Percentiles rank a stretch among this genome's conserved stretches.
phyloP scores from a whole-genome alignment of 208 protist species.

The Trypanosoma brucei region DNA sequence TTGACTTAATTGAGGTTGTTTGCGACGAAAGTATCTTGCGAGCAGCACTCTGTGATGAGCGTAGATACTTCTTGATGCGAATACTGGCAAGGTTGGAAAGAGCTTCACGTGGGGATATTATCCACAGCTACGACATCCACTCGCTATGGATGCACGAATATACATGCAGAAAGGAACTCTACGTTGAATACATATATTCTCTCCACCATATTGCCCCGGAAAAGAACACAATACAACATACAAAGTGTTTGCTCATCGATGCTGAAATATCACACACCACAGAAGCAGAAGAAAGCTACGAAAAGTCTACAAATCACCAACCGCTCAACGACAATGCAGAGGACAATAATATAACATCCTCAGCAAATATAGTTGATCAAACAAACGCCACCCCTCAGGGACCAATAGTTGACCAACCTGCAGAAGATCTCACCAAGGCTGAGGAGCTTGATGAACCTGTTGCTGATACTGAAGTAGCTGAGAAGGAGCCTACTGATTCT shows the following conservation, averaged over 20 bases:
- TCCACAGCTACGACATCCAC: background rate
- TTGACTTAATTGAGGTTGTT: constrained; percentile 16
- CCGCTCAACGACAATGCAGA: background rate
- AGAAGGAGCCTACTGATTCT: background rate
- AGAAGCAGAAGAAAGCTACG: background rate
- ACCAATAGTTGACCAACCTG: background rate
- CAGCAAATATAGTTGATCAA: background rate
- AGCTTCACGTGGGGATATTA: constrained; percentile 11
- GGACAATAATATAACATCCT: background rate
- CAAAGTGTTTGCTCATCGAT: background rate
- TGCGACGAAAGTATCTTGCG: constrained; percentile 18
- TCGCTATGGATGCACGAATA: background rate
- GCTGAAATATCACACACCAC: background rate
- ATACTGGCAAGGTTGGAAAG: constrained; percentile 28
- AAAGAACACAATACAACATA: background rate
- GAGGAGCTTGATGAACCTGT: background rate
- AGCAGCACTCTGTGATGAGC: constrained; percentile 18
- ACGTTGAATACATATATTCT: background rate
- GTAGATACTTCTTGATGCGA: constrained; percentile 31
- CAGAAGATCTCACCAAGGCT: background rate
- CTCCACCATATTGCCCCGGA: background rate
- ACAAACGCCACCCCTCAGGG: background rate
- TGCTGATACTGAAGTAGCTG: too few species aligned
- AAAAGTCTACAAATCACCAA: too few species aligned
- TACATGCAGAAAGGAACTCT: background rate